Conservation (phyloP, 495 filamentous ascomycete genomes). For the Neurospora cerealis region DNA sequence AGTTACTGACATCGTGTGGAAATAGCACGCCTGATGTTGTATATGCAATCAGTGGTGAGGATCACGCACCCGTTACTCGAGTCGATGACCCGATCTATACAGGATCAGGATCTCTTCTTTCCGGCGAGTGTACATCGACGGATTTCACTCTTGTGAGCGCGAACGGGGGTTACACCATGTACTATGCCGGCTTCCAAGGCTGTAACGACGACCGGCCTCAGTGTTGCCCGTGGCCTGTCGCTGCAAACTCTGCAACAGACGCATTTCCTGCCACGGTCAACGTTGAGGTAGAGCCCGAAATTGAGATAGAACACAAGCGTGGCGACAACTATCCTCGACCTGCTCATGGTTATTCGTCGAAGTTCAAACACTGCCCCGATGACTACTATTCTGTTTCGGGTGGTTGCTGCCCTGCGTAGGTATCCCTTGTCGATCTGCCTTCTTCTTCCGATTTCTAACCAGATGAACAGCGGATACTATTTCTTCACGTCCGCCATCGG, state of each 20-base stretch:
- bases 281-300: neutral
- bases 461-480: slow-evolving; percentile 9
- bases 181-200: slow-evolving; percentile 18
- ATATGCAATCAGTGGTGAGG: neutral
- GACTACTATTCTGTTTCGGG: slow-evolving; percentile 24
- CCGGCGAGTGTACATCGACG: slow-evolving; percentile 11
- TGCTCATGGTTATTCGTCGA: neutral
- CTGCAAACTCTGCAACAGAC: neutral
- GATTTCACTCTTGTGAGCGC: slow-evolving; percentile 15
- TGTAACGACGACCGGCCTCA: slow-evolving; percentile 16
- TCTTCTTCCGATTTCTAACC: neutral
- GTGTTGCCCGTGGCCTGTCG: slow-evolving; percentile 18
- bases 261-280: neutral
- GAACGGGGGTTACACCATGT: slow-evolving; percentile 14
- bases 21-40: slow-evolving; percentile 11
- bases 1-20: neutral
- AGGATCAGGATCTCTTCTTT: slow-evolving; percentile 13
- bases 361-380: slow-evolving; percentile 9
- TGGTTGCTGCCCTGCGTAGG: slow-evolving; percentile 18
- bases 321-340: slow-evolving; percentile 14
- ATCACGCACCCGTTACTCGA: slow-evolving; percentile 1
- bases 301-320: neutral
- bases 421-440: neutral
- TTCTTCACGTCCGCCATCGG: slow-evolving; percentile 16
- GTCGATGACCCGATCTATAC: slow-evolving; percentile 5